Evolutionary conservation across 805 yeast genomes (phyloP), one percentile per base, ranked within the genome.

Genomic region (Saturnispora gosingensis): DNA sequence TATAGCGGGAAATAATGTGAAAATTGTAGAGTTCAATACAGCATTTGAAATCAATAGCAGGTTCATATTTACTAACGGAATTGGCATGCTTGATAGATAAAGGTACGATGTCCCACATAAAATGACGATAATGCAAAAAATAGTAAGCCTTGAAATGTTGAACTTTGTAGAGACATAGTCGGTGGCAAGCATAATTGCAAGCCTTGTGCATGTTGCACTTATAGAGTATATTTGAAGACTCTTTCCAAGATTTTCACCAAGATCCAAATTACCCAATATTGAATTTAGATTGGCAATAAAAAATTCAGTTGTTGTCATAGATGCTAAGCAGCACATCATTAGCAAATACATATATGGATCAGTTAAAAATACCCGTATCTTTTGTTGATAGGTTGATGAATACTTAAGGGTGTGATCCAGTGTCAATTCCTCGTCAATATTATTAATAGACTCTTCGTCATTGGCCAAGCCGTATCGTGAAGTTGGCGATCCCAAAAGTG

Each of bases 251-350:
- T 58, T 39, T 22, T 49, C 30, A 1, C 56, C 49, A 18, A 28
- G 20, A 16, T 58, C 34, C 15, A 65, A 50, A 46, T 61, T 62
- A 13, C 44, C 54, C 40, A 66, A 54, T n/a, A 67, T 62, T 5
- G 71, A 63, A 49, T 90, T 90, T 74, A 90, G 76, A 62, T 90
- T 88, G 51, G 88, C 85, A 57, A 87, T 79, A 65, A 82, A 89
- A 75, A 89, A 84, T 60, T 90, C 98, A 48, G 88, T 73, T 1
- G 96, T 89, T 0, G 97, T 97, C 40, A 88, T 69, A 25, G 84
- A 78, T 46, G 85, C 68, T 30, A 88, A 69, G 53, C 88, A 77
- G 13, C 88, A 77, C 5, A 76, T 53, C 36, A 86, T 71, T 22
- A 88, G 68, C 2, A 85, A 61, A 74, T 88, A 85, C 49, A 88